Percentiles rank a stretch among this genome's conserved stretches.
Conservation (phyloP, 2,329 filamentous ascomycete genomes). For the Aspergillus tubingensis region DNA sequence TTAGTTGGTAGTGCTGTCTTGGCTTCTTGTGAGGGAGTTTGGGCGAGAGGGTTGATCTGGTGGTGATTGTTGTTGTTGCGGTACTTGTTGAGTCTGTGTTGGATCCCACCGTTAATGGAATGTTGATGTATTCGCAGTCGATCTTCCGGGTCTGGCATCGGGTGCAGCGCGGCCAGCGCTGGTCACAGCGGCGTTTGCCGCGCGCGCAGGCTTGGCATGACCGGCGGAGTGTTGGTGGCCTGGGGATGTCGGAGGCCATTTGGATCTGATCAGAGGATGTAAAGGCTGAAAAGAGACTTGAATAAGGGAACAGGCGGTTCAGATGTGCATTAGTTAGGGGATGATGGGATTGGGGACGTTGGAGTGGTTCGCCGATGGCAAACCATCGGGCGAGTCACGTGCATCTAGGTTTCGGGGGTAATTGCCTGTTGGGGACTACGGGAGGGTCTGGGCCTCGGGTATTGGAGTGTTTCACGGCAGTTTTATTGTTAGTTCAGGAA, state of each 20-base stretch:
- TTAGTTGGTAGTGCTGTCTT: too few relatives aligned
- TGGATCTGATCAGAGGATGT: background rate
- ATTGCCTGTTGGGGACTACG: background rate
- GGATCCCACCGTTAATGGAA: conserved; percentile 18
- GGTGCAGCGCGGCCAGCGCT: conserved; percentile 27
- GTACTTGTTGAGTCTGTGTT: background rate
- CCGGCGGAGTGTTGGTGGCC: conserved; percentile 24
- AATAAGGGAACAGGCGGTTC: background rate
- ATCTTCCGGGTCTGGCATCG: conserved; percentile 25
- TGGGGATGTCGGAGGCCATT: conserved; percentile 1
- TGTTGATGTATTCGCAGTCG: conserved; percentile 30
- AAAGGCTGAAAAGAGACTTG: background rate
- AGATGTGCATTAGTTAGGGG: background rate
- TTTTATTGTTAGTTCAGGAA: background rate
- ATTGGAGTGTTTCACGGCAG: background rate
- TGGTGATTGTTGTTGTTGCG: background rate
- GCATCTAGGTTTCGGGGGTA: background rate
- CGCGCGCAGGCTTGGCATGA: conserved; percentile 32
- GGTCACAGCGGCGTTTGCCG: conserved; percentile 33
- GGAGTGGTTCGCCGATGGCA: background rate
- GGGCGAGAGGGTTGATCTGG: too few relatives aligned
- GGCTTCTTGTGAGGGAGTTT: too few relatives aligned
- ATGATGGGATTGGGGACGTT: background rate
- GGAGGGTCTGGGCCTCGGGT: background rate
- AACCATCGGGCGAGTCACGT: background rate